These are phyloP conservation scores for Mortierella sp. DNA, from an alignment of 371 early-diverging fungal species.

Conservation along the genomic window DNA sequence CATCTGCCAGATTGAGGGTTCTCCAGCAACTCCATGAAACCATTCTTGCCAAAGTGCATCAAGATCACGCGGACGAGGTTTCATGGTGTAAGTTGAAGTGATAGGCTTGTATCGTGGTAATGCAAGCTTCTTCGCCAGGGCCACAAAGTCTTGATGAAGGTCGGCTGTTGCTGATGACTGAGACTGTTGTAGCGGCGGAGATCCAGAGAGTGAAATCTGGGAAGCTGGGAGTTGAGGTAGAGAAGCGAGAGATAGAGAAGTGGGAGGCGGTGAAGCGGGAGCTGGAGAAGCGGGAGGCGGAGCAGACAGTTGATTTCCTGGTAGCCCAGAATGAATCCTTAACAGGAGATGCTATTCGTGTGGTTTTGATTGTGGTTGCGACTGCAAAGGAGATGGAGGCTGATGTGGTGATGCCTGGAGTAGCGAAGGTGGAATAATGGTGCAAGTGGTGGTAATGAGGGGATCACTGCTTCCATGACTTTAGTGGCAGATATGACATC, in stretches of 20 bases:
- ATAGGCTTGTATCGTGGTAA: conserved; percentile 18
- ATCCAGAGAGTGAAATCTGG: background rate
- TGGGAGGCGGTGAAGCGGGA: background rate
- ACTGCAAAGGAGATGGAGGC: background rate
- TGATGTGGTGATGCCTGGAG: conserved; percentile 1
- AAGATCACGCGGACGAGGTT: conserved; percentile 7
- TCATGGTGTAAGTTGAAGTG: conserved; percentile 6
- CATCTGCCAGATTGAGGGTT: conserved; percentile 26
- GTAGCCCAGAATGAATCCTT: background rate
- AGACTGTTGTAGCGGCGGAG: background rate
- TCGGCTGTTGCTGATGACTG: background rate
- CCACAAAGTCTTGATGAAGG: background rate
- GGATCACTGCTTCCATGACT: background rate
- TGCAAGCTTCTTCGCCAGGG: conserved; percentile 8
- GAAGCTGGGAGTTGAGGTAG: background rate
- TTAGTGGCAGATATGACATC: background rate
- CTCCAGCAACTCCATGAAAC: conserved; percentile 23
- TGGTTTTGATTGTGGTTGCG: conserved; percentile 8
- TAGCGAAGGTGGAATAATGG: background rate
- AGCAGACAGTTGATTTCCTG: no score
- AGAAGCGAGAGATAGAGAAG: conserved; percentile 10
- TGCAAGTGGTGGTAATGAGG: background rate
- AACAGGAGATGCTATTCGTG: background rate
- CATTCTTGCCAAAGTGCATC: conserved; percentile 27
- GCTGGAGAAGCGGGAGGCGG: background rate